Percentiles rank a stretch among this genome's conserved stretches.
These are phyloP conservation scores for Pichia scutulata DNA, from an alignment of 805 yeast genomes.

Conservation along the genomic window DNA sequence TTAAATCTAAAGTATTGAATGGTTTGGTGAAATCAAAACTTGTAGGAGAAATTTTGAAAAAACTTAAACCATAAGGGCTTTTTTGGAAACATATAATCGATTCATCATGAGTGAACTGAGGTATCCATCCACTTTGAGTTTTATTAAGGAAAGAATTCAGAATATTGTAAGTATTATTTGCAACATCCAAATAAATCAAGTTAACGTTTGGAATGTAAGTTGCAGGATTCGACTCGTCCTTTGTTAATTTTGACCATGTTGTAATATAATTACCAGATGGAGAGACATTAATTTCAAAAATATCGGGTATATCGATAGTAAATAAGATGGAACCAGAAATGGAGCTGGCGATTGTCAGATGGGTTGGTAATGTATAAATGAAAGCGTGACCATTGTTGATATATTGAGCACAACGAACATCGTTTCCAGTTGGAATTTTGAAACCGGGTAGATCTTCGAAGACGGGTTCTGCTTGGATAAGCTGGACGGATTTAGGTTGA, in stretches of 20 bases:
- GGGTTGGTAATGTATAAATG: conserved; percentile 63
- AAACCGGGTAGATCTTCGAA: conserved; percentile 27
- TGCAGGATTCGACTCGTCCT: conserved; percentile 56
- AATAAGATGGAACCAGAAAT: conserved; percentile 38
- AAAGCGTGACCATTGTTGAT: conserved; percentile 61
- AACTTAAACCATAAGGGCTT: conserved; percentile 54
- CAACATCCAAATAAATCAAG: conserved; percentile 50
- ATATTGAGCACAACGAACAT: conserved; percentile 58
- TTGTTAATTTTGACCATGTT: conserved; percentile 84
- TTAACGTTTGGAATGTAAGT: conserved; percentile 73
- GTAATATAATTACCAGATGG: conserved; percentile 76
- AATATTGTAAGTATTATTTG: conserved; percentile 12
- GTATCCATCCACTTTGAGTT: conserved; percentile 84
- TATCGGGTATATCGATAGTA: conserved; percentile 52
- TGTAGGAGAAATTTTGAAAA: conserved; percentile 41
- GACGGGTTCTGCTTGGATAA: conserved; percentile 41
- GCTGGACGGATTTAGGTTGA: conserved; percentile 48
- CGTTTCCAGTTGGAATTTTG: conserved; percentile 25
- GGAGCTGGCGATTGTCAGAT: conserved; percentile 54
- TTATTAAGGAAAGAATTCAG: conserved; percentile 59
- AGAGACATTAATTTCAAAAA: conserved; percentile 79
- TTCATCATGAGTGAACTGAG: conserved; percentile 86
- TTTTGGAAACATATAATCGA: conserved; percentile 50
- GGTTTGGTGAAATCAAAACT: conserved; percentile 39
- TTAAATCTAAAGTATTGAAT: conserved; percentile 49